phyloP scores from a whole-genome alignment of 2,329 filamentous ascomycete genomes.

The Fusarium musae region DNA sequence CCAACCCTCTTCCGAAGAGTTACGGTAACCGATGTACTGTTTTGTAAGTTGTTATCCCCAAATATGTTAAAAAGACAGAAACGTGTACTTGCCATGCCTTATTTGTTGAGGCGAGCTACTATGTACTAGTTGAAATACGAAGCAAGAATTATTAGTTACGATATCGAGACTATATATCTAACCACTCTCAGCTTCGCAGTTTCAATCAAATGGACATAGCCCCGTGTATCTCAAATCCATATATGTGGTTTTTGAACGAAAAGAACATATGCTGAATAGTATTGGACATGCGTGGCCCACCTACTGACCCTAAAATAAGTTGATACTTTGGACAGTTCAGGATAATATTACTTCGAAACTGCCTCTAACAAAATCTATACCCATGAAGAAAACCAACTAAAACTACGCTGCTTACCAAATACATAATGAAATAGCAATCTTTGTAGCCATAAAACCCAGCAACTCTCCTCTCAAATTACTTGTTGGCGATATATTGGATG shows the following conservation, averaged over 20 bases:
- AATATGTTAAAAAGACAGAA: background rate
- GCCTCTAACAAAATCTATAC: background rate
- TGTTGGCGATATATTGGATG: background rate
- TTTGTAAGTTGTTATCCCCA: background rate
- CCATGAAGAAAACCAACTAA: background rate
- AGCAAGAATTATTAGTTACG: no score
- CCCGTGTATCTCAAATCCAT: background rate
- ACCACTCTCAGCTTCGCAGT: background rate
- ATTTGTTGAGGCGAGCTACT: background rate
- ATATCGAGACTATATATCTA: no score
- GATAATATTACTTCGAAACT: background rate
- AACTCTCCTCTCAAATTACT: background rate
- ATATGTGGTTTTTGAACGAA: background rate
- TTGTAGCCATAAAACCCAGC: background rate
- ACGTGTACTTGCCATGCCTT: background rate
- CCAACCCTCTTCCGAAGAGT: background rate
- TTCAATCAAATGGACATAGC: background rate
- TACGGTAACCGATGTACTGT: background rate
- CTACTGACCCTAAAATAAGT: background rate
- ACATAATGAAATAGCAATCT: background rate
- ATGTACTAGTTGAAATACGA: background rate
- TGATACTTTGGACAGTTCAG: background rate
- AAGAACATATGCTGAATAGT: background rate
- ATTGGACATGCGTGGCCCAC: background rate
- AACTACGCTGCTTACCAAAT: background rate